A percentile compares a stretch with the other conserved stretches of the same genome.
Conservation (phyloP, 495 filamentous ascomycete species). For the Podospora pseudoanserina region DNA sequence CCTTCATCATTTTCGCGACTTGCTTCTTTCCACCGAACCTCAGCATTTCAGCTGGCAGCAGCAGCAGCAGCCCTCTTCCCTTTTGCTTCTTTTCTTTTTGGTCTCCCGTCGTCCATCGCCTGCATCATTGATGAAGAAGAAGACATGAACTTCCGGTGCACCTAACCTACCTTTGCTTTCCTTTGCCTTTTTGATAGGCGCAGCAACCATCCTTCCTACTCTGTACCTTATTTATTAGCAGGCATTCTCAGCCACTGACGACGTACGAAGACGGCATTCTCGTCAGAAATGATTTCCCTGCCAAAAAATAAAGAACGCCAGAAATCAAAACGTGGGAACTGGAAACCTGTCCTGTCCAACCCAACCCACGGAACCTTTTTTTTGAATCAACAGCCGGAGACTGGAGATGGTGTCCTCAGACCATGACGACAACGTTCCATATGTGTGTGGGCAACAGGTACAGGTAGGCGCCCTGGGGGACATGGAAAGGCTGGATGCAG, state of each 20-base stretch:
- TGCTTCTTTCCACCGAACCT: conserved; percentile 1
- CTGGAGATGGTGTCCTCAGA: not conserved
- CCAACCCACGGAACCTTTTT: not conserved
- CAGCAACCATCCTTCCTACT: not conserved
- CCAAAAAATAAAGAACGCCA: not conserved
- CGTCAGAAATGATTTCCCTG: not conserved
- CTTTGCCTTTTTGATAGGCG: not conserved
- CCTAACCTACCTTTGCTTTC: not conserved
- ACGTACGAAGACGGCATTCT: not conserved
- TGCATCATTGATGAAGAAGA: not conserved
- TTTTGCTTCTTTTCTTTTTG: not conserved
- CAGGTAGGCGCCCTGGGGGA: no score
- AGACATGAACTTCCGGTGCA: no score
- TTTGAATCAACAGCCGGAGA: not conserved
- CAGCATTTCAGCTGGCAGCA: not conserved
- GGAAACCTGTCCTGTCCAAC: not conserved
- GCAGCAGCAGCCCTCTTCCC: not conserved
- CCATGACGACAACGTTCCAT: not conserved
- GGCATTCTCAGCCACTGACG: not conserved
- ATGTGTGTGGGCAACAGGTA: not conserved
- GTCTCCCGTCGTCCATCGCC: not conserved
- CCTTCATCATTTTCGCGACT: conserved; percentile 17
- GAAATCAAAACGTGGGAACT: not conserved
- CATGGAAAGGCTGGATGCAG: not conserved
- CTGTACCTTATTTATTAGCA: no score